These are phyloP conservation scores for Evansstolkia leycettana DNA, from an alignment of 495 filamentous ascomycete genomes.

Conservation along the genomic window DNA sequence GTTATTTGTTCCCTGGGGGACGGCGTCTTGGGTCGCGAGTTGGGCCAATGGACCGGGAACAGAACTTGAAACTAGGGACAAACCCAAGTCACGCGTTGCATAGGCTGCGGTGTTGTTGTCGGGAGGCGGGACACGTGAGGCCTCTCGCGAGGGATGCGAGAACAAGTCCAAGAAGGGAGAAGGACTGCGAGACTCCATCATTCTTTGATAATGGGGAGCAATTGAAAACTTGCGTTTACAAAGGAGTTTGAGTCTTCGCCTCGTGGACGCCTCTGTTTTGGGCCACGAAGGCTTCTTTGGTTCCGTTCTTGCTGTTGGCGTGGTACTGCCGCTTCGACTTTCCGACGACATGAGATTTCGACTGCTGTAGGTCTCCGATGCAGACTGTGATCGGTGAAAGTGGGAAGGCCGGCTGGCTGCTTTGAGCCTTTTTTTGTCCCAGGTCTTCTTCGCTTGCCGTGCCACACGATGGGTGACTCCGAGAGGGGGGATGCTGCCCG, in stretches of 20 bases:
- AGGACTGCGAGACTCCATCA: slow-evolving; percentile 60
- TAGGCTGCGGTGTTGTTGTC: slow-evolving; percentile 29
- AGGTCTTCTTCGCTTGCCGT: slow-evolving; percentile 70
- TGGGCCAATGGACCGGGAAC: slow-evolving; percentile 60
- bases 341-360: slow-evolving; percentile 19
- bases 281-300: slow-evolving; percentile 52
- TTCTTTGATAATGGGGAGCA: slow-evolving; percentile 54
- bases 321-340: slow-evolving; percentile 49
- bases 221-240: slow-evolving; percentile 65
- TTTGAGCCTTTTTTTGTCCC: slow-evolving; percentile 37
- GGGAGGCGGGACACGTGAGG: slow-evolving; percentile 11
- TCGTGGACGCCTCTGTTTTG: slow-evolving; percentile 67
- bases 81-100: slow-evolving; percentile 67
- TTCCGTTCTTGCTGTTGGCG: slow-evolving; percentile 33
- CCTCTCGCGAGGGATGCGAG: slow-evolving; percentile 25
- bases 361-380: neutral
- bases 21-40: slow-evolving; percentile 30
- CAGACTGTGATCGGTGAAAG: too few species aligned
- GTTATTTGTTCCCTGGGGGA: slow-evolving; percentile 7
- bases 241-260: slow-evolving; percentile 67
- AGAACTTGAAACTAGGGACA: slow-evolving; percentile 73
- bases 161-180: slow-evolving; percentile 55
- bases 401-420: slow-evolving; percentile 1
- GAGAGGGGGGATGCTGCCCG: slow-evolving; percentile 73
- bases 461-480: slow-evolving; percentile 86